Base-by-base conservation (phyloP, 148 eudicot genomes). In the Chenopodium berlandieri region DNA sequence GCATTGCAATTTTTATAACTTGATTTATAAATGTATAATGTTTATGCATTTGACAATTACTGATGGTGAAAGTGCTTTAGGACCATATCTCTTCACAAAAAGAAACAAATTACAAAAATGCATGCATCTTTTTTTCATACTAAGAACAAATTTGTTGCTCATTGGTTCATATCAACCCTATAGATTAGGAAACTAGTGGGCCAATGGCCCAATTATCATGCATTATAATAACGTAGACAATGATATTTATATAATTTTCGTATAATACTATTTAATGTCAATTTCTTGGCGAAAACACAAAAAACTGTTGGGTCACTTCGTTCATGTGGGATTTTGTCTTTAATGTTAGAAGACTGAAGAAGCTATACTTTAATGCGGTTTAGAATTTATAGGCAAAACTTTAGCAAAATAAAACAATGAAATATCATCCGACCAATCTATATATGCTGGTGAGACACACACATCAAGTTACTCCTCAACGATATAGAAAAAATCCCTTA, bases 211-310 rank as follows among this genome's bases (percentile, higher is more conserved):
- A 82, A 1, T 66, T 13, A 13, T 19, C 48, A 23, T 71, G 44
- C 16, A 22, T 9, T 67, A 50, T 9, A 50, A 10, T 23, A 66
- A 65, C 50, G 83, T 65, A 22, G 34, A 67, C 75, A 10, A 1
- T 52, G 19, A 48, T 37, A 23, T 31, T 22, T 3, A 9, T n/a
- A 37, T 78, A 11, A 37, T 63, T 32, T 48, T 70, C 2, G 69
- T 58, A 25, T 23, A 44, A 76, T 71, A 77, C 84, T 12, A 56
- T 76, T 75, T 82, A 27, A 37, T 68, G 84, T 76, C 80, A 82
- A 65, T 76, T 75, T 68, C 70, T 69, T 44, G 69, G 76, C 71
- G 66, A 56, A 30, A 46, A 25, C 11, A 48, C 40, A 67, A 47
- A 67, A 20, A 9, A 20, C 16, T 11, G 20, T 19, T 7, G 30